phyloP scores from a whole-genome alignment of 345 rosid genomes.

The Balakata baccata region DNA sequence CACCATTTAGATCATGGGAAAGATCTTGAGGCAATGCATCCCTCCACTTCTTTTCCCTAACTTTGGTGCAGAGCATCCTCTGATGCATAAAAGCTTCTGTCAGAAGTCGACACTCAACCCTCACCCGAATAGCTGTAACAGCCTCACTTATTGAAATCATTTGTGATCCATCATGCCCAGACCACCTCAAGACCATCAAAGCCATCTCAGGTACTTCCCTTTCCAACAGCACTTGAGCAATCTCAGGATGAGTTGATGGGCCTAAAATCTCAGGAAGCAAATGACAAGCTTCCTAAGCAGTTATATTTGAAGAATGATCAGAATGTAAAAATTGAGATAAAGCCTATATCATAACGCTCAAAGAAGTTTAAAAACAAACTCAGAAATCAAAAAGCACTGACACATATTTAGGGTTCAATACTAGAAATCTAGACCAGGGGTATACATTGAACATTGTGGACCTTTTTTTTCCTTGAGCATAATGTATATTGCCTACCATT shows the following conservation, averaged over 20 bases:
- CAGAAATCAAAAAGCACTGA: neutral
- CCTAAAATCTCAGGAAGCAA: slow-evolving; percentile 92
- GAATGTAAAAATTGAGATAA: slow-evolving; percentile 17
- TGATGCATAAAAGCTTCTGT: slow-evolving; percentile 92
- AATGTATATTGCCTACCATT: neutral
- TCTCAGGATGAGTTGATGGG: slow-evolving; percentile 78
- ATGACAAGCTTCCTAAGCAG: slow-evolving; percentile 70
- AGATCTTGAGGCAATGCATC: slow-evolving; percentile 33
- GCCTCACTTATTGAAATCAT: slow-evolving; percentile 72
- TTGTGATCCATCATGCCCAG: slow-evolving; percentile 73
- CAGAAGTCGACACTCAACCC: slow-evolving; percentile 86
- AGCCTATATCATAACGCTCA: neutral
- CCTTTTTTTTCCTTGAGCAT: neutral
- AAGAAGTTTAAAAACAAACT: neutral
- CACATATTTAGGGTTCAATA: neutral
- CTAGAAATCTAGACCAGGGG: neutral
- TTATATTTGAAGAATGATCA: slow-evolving; percentile 26
- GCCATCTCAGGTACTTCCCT: slow-evolving; percentile 79
- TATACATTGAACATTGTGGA: neutral
- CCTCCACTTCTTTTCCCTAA: slow-evolving; percentile 55
- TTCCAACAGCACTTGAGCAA: slow-evolving; percentile 85
- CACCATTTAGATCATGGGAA: slow-evolving; percentile 35
- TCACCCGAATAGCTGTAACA: slow-evolving; percentile 78
- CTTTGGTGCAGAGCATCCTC: slow-evolving; percentile 67
- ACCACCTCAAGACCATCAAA: slow-evolving; percentile 85